phyloP scores from a whole-genome alignment of 1,284 basidiomycete species.

The Marasmius fiardii region DNA sequence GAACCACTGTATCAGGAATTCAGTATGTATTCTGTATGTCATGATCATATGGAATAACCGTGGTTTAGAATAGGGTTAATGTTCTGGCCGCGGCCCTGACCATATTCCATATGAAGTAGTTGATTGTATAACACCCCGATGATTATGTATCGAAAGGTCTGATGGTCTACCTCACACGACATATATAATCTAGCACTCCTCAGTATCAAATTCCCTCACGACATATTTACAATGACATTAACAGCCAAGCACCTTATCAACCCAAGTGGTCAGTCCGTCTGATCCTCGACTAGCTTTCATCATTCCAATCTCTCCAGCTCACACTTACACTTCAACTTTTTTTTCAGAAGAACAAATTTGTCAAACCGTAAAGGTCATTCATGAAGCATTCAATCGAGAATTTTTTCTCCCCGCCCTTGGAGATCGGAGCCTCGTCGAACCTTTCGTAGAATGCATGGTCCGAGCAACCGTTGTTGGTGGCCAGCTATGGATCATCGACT shows the following conservation, averaged over 20 bases:
- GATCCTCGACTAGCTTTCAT: not conserved
- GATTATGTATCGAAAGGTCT: too few species aligned
- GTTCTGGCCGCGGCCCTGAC: too few species aligned
- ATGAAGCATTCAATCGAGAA: conserved; percentile 5
- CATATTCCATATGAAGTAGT: too few species aligned
- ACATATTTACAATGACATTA: not conserved
- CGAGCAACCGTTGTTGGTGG: conserved; percentile 5
- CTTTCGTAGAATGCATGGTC: conserved; percentile 4
- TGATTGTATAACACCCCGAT: too few species aligned
- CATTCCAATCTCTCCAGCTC: too few species aligned
- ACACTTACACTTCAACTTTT: too few species aligned
- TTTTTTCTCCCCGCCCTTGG: conserved; percentile 3
- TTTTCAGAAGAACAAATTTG: conserved; percentile 1
- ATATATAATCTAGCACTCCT: not conserved
- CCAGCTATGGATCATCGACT: not conserved
- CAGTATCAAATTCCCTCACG: not conserved
- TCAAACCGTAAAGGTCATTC: conserved; percentile 2
- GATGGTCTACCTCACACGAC: too few species aligned
- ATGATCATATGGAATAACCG: too few species aligned
- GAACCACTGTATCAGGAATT: too few species aligned
- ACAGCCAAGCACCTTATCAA: not conserved
- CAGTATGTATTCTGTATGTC: too few species aligned
- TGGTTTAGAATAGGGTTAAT: too few species aligned
- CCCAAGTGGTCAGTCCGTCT: not conserved
- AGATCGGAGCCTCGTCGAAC: conserved; percentile 7